Conservation (phyloP, 805 yeast genomes). For the Kazachstania bromeliacearum region DNA sequence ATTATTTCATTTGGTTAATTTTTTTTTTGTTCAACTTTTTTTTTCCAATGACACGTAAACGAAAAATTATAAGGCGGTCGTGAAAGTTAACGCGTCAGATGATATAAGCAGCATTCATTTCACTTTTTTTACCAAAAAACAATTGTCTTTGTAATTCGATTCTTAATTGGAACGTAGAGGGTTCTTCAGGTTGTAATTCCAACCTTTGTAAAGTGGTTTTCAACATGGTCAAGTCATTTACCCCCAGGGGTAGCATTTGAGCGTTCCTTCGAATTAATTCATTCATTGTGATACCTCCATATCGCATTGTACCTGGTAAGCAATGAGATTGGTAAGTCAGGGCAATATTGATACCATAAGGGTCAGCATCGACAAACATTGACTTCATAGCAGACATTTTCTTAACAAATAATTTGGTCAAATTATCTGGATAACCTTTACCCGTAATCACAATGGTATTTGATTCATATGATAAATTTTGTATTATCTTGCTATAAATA, state of each 20-base stretch:
- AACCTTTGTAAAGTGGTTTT: too few species aligned
- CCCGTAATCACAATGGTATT: slow-evolving; percentile 43
- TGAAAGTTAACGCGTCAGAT: too few species aligned
- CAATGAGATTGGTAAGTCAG: slow-evolving; percentile 31
- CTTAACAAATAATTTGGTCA: slow-evolving; percentile 40
- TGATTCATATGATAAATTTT: neutral
- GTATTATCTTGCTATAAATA: slow-evolving; percentile 31
- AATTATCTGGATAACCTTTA: slow-evolving; percentile 59
- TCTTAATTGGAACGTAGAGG: neutral
- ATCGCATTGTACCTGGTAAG: slow-evolving; percentile 3
- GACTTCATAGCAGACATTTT: slow-evolving; percentile 10
- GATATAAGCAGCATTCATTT: slow-evolving; percentile 38
- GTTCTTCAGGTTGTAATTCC: too few species aligned
- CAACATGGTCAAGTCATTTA: slow-evolving; percentile 25
- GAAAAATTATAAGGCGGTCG: too few species aligned
- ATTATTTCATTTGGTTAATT: too few species aligned
- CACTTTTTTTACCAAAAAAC: slow-evolving; percentile 48
- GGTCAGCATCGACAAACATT: slow-evolving; percentile 55
- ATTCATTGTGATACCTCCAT: slow-evolving; percentile 18
- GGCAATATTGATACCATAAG: slow-evolving; percentile 55
- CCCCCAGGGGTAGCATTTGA: slow-evolving; percentile 16
- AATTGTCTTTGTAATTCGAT: slow-evolving; percentile 45
- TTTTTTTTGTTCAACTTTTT: neutral
- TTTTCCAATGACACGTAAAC: too few species aligned
- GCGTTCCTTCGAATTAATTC: slow-evolving; percentile 10